A percentile compares a stretch with the other conserved stretches of the same genome.
Conservation (phyloP, 2,329 filamentous ascomycete genomes). For the Scopulariopsis brevicaulis region DNA sequence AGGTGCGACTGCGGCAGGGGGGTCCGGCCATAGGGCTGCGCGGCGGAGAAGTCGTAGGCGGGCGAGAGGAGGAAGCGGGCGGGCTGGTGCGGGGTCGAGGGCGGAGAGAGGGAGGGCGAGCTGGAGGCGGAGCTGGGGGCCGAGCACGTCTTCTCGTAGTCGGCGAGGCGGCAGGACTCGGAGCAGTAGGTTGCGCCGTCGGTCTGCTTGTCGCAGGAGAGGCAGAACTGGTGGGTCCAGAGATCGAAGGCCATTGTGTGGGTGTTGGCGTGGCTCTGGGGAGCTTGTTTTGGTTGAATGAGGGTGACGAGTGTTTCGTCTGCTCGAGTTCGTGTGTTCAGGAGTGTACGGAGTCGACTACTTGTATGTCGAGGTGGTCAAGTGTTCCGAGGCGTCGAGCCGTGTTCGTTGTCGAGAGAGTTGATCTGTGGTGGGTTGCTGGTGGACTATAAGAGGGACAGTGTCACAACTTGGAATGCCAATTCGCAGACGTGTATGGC, state of each 20-base stretch:
- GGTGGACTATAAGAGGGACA: neutral
- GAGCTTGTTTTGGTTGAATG: neutral
- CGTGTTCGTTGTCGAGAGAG: neutral
- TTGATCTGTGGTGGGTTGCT: neutral
- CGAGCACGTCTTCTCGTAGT: slow-evolving; percentile 61
- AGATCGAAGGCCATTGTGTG: slow-evolving; percentile 42
- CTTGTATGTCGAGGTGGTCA: neutral
- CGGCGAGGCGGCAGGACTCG: slow-evolving; percentile 78
- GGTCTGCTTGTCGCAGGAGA: slow-evolving; percentile 77
- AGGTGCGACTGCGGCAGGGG: slow-evolving; percentile 26
- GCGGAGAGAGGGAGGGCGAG: slow-evolving; percentile 2
- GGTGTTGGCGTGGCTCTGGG: slow-evolving; percentile 1
- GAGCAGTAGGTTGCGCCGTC: slow-evolving; percentile 80
- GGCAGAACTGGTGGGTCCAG: slow-evolving; percentile 89
- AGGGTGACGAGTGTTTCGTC: neutral
- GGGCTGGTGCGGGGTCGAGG: slow-evolving; percentile 13
- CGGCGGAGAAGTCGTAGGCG: slow-evolving; percentile 62
- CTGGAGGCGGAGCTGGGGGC: slow-evolving; percentile 7
- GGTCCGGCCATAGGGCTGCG: slow-evolving; percentile 43
- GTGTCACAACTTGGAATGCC: neutral
- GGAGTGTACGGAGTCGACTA: neutral
- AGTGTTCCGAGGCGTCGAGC: neutral
- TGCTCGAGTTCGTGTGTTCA: slow-evolving; percentile 6
- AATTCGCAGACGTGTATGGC: neutral
- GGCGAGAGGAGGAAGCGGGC: slow-evolving; percentile 57